Evolutionary conservation across 2,329 filamentous ascomycete species (phyloP).

Genomic region (Didymella glomerata): DNA sequence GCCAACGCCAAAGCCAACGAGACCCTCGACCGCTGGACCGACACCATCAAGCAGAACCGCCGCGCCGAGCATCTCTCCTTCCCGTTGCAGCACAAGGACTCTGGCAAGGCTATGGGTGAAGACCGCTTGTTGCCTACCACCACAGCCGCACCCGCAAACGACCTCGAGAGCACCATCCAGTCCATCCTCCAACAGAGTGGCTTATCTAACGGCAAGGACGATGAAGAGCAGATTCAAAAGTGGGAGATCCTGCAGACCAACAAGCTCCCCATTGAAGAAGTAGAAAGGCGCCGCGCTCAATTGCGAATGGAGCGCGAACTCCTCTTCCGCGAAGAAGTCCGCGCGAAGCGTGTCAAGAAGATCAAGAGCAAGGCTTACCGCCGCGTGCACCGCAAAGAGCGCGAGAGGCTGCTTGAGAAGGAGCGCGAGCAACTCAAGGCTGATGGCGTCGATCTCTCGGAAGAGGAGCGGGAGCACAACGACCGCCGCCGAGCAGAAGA

Average conservation of each 20-base stretch:
- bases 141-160: conserved; percentile 72
- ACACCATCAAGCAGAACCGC: conserved; percentile 93
- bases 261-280: conserved; percentile 75
- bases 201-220: conserved; percentile 68
- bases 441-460: conserved; percentile 67
- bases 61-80: conserved; percentile 90
- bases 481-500: conserved; percentile 83
- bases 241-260: conserved; percentile 75
- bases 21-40: conserved; percentile 87
- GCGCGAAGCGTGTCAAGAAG: conserved; percentile 93
- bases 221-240: conserved; percentile 71
- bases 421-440: conserved; percentile 67
- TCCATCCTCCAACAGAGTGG: conserved; percentile 91
- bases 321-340: conserved; percentile 85
- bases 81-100: conserved; percentile 78
- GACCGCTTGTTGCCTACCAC: conserved; percentile 69
- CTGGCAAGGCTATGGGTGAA: conserved; percentile 66
- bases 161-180: conserved; percentile 85
- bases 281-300: conserved; percentile 75
- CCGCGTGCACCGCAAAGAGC: conserved; percentile 85
- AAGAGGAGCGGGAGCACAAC: conserved; percentile 69
- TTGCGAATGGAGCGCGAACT: conserved; percentile 83
- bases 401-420: conserved; percentile 65
- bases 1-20: conserved; percentile 93
- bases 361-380: conserved; percentile 98